phyloP scores from a whole-genome alignment of 129 eudicot genomes.

The Kitagawia praeruptora region DNA sequence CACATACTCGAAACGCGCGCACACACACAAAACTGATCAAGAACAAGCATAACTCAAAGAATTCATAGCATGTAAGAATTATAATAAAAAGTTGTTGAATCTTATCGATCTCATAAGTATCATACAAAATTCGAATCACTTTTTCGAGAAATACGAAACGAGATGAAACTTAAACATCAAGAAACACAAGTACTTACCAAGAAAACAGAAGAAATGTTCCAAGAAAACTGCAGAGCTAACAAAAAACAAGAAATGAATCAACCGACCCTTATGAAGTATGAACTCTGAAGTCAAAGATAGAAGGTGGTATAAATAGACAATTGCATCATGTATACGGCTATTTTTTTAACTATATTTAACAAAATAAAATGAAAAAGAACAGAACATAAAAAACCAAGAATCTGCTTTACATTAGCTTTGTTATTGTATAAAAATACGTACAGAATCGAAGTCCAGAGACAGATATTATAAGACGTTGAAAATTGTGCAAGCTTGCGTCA shows the following conservation, averaged over 20 bases:
- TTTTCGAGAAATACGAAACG: neutral
- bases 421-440: neutral
- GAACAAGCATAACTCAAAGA: neutral
- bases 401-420: neutral
- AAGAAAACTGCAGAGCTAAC: neutral
- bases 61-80: neutral
- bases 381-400: constrained; percentile 4
- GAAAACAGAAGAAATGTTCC: neutral
- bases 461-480: neutral
- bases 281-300: neutral
- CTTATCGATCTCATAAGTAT: neutral
- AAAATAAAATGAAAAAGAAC: neutral
- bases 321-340: neutral
- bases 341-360: neutral
- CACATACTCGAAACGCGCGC: neutral
- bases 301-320: constrained; percentile 1
- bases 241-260: neutral
- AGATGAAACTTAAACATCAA: neutral
- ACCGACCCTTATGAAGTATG: neutral
- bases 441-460: neutral
- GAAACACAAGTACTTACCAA: neutral
- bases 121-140: neutral
- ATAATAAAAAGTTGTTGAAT: too few relatives aligned
- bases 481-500: neutral
- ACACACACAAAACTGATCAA: neutral